Conservation (phyloP, 352 stramenopile genomes). For the Phytophthora syringae region DNA sequence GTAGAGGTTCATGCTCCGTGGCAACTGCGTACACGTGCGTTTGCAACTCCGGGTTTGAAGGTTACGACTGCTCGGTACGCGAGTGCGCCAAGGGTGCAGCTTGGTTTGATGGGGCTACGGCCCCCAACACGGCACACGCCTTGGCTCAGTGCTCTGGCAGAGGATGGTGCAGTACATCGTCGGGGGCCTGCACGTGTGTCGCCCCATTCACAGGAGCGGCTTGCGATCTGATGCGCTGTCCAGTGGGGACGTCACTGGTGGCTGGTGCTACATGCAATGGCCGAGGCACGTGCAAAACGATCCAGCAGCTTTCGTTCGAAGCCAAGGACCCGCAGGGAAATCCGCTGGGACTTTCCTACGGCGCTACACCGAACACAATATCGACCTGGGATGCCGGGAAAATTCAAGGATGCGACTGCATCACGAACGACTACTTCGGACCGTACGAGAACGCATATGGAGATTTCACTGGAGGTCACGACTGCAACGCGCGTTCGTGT, state of each 20-base stretch:
- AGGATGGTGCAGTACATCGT: conserved; percentile 57
- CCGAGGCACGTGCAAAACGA: conserved; percentile 77
- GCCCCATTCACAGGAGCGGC: conserved; percentile 79
- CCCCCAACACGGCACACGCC: conserved; percentile 56
- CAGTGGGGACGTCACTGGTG: conserved; percentile 16
- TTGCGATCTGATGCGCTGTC: conserved; percentile 72
- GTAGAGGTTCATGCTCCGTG: conserved; percentile 51
- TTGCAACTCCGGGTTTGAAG: conserved; percentile 67
- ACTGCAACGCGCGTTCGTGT: conserved; percentile 88
- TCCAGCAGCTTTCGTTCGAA: conserved; percentile 64
- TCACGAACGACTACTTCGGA: conserved; percentile 68
- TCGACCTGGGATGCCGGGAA: conserved; percentile 86
- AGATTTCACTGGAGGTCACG: conserved; percentile 55
- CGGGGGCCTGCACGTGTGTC: conserved; percentile 68
- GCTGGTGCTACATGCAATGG: conserved; percentile 58
- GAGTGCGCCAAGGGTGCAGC: conserved; percentile 59
- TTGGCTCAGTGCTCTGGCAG: conserved; percentile 58
- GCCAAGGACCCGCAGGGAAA: conserved; percentile 48
- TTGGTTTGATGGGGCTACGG: conserved; percentile 75
- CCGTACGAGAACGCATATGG: conserved; percentile 63
- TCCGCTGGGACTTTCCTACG: conserved; percentile 64
- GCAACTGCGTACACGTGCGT: conserved; percentile 57
- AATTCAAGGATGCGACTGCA: conserved; percentile 85
- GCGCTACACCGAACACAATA: conserved; percentile 57
- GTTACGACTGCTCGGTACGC: conserved; percentile 61